Evolutionary conservation across 805 yeast genomes (phyloP).

Genomic region (Yueomyces sinensis): DNA sequence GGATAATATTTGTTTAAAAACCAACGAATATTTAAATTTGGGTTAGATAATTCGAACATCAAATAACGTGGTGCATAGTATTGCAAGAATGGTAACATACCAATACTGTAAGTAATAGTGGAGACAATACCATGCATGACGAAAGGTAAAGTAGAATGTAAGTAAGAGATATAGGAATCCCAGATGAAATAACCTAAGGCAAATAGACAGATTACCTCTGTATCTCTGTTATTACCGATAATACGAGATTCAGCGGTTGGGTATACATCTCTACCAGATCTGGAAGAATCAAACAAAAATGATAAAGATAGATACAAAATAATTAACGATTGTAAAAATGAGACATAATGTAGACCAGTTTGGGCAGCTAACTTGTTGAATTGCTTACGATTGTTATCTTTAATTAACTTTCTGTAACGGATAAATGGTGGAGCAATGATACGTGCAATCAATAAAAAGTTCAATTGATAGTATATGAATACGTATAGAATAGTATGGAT

Average conservation of each 20-base stretch:
- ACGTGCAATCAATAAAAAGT: conserved; percentile 16
- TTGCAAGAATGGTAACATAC: conserved; percentile 57
- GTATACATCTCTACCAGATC: conserved; percentile 4
- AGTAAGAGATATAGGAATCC: conserved; percentile 60
- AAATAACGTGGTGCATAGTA: conserved; percentile 71
- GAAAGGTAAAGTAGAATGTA: conserved; percentile 49
- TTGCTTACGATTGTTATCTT: conserved; percentile 5
- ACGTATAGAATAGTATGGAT: conserved; percentile 20
- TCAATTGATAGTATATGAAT: conserved; percentile 18
- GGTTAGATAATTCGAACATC: conserved; percentile 75
- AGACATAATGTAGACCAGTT: conserved; percentile 50
- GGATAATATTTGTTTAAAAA: conserved; percentile 34
- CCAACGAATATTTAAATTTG: conserved; percentile 84
- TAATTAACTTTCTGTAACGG: not conserved
- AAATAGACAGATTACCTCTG: conserved; percentile 19
- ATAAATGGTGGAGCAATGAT: conserved; percentile 18
- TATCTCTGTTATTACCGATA: conserved; percentile 14
- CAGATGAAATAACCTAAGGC: conserved; percentile 76
- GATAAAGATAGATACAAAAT: conserved; percentile 34
- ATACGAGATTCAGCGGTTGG: conserved; percentile 14
- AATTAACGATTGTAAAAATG: conserved; percentile 67
- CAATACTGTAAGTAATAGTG: conserved; percentile 50
- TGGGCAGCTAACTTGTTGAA: conserved; percentile 16
- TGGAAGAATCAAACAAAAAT: conserved; percentile 6
- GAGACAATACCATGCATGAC: conserved; percentile 67